Base-by-base conservation (phyloP, 2,329 filamentous ascomycete genomes). In the Pseudocercospora eumusae region DNA sequence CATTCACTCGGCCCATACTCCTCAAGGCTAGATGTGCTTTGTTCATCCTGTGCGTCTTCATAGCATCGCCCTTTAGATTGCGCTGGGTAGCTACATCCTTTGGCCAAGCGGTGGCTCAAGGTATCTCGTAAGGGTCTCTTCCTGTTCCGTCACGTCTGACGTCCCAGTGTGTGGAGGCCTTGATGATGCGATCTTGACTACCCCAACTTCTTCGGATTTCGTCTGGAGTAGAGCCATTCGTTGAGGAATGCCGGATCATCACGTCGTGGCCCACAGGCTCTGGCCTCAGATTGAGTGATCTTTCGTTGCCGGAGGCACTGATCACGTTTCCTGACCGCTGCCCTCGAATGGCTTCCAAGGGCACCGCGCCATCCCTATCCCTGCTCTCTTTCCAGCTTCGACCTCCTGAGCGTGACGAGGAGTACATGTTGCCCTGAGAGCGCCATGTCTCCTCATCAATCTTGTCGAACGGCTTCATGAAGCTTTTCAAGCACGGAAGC, bases 391-490 rank as follows among this genome's bases (percentile, higher is more conserved):
- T 27, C 49, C 57, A 59, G 44, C 59, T 60, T 4, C 54, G 20
- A n/a, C 58, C 61, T 23, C 31, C 59, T 21, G 62, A 62, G 23
- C 61, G 58, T n/a, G 59, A 56, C 1, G 61, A 59, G 28, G 63
- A 59, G 42, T 65, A 62, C 49, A 56, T 25, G 25, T 63, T 60
- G 54, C 57, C 55, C 2, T 62, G 57, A 10, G 65, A 63, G 11
- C 63, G 52, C 65, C 65, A 65, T 20, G 61, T 65, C 7, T 64
- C 56, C 15, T 67, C 60, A 49, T 64, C 65, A 31, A 67, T 54
- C 49, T 64, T 65, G 36, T 67, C 62, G 49, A 67, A 65, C 4
- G 65, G 65, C 15, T 57, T 56, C 60, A 64, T 65, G 56, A 67
- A 64, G 3, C 60, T 59, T 45, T 67, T 65, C 36, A 67, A 55